Evolutionary conservation across 805 yeast genomes (phyloP), one percentile per base, ranked within the genome.

Genomic region (Ogataea pilisensis): DNA sequence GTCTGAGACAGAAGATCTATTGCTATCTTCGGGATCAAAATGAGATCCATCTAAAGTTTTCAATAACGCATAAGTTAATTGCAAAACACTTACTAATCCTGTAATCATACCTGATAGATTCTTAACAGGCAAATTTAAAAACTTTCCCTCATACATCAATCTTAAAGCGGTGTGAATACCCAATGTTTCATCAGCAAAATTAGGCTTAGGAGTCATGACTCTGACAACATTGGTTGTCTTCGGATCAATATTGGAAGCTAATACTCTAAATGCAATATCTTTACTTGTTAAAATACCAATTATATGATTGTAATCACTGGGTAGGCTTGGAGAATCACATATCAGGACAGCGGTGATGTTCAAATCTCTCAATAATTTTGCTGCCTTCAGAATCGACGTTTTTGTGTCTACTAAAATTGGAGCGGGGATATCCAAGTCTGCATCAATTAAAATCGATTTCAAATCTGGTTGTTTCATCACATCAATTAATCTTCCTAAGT

Each of bases 221-320:
- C 74, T 53, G 2, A 68, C 68, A 20, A 71, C 66, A 6, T 65
- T 65, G 9, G 70, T 64, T 3, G 55, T 51, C 12, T 41, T 44
- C 0, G 73, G 65, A 48, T 70, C 66, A 27, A 63, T 52, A 4
- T 55, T 56, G 34, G 55, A 53, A 1, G 72, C 66, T 17, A 71
- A 43, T 0, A 69, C 75, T 32, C 74, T 51, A 35, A 63, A 68
- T 17, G 67, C 69, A 16, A 70, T 60, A 51, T 71, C 76, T 46
- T 70, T 71, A 34, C 69, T 68, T 1, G 76, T 71, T 38, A 71
- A 58, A 38, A 71, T 71, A 0, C 76, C 76, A 44, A 71, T 68
- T 1, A 69, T 62, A 35, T 61, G 61, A 37, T 61, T 60, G 22
- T 58, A 50, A 11, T 54, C 42, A 0, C 57, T 56, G 1, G 46